Conservation (phyloP, 1,139 yeast genomes). For the Lodderomyces pseudojiufengensis region DNA sequence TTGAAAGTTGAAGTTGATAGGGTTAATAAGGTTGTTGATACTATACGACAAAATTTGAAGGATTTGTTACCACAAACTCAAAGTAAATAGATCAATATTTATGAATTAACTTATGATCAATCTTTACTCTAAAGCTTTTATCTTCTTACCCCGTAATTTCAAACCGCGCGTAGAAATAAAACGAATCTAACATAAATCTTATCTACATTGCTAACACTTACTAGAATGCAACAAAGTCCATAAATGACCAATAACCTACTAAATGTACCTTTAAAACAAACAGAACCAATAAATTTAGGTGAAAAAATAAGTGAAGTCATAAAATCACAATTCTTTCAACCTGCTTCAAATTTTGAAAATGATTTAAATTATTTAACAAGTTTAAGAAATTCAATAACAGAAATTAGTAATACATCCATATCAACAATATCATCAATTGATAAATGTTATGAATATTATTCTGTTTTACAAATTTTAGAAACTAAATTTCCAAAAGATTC, state of each 20-base stretch:
- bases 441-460: slow-evolving; percentile 28
- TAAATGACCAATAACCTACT: slow-evolving; percentile 37
- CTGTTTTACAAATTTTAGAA: slow-evolving; percentile 26
- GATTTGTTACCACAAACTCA: no score
- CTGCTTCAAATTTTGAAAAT: slow-evolving; percentile 51
- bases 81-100: no score
- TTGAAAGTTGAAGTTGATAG: slow-evolving; percentile 3
- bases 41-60: no score
- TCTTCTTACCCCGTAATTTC: no score
- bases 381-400: slow-evolving; percentile 22
- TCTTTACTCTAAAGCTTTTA: no score
- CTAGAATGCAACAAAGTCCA: background rate
- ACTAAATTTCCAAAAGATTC: slow-evolving; percentile 41
- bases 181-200: no score
- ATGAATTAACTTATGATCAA: no score
- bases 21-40: no score
- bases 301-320: slow-evolving; percentile 49
- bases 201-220: no score
- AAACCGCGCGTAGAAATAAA: no score
- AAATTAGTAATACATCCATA: slow-evolving; percentile 19
- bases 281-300: slow-evolving; percentile 46
- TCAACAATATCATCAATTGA: background rate
- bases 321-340: slow-evolving; percentile 60
- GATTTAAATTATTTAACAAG: slow-evolving; percentile 46
- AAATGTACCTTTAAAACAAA: slow-evolving; percentile 51